Conservation (phyloP, 2,329 filamentous ascomycete genomes). For the Phialophora expanda region DNA sequence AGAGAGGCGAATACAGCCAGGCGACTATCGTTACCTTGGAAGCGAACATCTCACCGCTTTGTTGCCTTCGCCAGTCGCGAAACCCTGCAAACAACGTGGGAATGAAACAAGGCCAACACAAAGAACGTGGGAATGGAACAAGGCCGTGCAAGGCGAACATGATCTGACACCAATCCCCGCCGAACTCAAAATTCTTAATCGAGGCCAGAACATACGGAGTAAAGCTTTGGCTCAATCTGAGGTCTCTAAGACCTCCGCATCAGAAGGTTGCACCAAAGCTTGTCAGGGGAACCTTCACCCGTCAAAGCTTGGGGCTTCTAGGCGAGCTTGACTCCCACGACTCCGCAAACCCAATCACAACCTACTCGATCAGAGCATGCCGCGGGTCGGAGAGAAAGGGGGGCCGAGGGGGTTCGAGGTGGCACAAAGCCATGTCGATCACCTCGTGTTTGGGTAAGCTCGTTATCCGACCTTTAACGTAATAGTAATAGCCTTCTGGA, state of each 20-base stretch:
- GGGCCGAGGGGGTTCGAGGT: background rate
- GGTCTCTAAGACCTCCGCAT: background rate
- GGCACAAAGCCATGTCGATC: constrained; percentile 7
- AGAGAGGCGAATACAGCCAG: constrained; percentile 1
- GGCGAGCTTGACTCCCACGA: background rate
- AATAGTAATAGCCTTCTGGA: background rate
- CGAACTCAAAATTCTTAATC: background rate
- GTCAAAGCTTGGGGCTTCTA: background rate
- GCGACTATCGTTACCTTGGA: constrained; percentile 1
- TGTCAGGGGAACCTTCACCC: background rate
- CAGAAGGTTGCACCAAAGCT: background rate
- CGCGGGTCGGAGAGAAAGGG: background rate
- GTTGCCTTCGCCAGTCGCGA: background rate
- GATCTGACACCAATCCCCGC: background rate
- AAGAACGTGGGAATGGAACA: background rate
- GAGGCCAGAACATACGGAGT: background rate
- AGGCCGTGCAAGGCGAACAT: background rate
- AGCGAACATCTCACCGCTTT: constrained; percentile 19
- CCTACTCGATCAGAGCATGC: background rate
- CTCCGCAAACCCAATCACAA: constrained; percentile 10
- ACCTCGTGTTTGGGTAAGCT: constrained; percentile 2
- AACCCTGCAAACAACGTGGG: constrained; percentile 15
- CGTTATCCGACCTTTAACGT: constrained; percentile 3
- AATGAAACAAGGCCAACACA: constrained; percentile 3
- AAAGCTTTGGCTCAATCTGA: background rate